Base-by-base conservation (phyloP, 495 filamentous ascomycete genomes). In the Pseudoneurospora amorphoporcata region DNA sequence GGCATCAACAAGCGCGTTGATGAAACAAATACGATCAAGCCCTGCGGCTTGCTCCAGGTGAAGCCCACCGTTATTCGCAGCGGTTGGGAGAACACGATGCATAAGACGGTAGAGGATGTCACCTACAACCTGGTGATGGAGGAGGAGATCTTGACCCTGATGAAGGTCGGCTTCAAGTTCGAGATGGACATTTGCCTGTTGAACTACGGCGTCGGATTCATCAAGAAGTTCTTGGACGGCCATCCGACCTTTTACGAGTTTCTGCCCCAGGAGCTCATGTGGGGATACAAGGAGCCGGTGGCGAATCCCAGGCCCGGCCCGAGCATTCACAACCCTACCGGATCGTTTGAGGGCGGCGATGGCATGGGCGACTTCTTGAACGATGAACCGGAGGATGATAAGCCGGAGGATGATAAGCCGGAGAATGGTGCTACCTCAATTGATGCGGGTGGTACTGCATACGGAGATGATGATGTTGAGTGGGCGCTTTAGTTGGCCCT, bases 131-230 rank as follows among this genome's bases (percentile, higher is more conserved):
- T 82, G 23, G 53, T 65, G 29, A 65, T 35, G 29, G 80, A 82
- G 70, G 68, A 89, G 37, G 77, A 86, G 0, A 81, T 91, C 6
- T 83, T 98, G 23, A 73, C 83, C 38, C 82, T 86, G 68, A 87
- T 90, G 72, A 89, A 88, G 74, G 83, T 88, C 1, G 93, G 94
- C 1, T 89, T 97, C 90, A 97, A 96, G 82, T 78, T 98, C 17
- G 84, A 86, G 40, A 83, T 88, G 6, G 80, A 77, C 8, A 85
- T 97, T 17, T 90, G 88, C 78, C 84, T 88, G 68, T 80, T 93
- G 39, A 88, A 86, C 72, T 86, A 83, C 70, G 91, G 89, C 8
- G 65, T 93, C 40, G 83, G 77, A 71, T 86, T 87, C 78, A 83
- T 88, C 76, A 83, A 86, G 75, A 88, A 86, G 75, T 85, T 94